These are phyloP conservation scores for Trichosporon faecale DNA, from an alignment of 1,284 basidiomycete genomes.

Conservation along the genomic window DNA sequence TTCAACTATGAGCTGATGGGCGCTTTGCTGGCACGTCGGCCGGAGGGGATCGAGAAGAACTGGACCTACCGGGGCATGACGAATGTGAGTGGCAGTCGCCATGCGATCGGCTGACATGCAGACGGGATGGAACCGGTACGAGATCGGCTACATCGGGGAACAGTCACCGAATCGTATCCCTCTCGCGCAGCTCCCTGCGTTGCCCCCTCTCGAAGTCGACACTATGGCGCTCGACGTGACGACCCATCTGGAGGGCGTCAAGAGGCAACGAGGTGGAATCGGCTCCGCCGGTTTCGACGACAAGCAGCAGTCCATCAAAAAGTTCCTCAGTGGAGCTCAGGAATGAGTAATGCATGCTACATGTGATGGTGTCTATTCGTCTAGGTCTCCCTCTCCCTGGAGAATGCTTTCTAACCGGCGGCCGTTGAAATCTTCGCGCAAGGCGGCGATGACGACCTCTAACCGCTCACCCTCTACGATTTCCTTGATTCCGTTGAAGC, in stretches of 20 bases:
- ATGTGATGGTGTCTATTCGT: constrained; percentile 30
- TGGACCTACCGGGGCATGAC: constrained; percentile 53
- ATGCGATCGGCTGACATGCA: constrained; percentile 10
- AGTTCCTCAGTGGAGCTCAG: constrained; percentile 66
- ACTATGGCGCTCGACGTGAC: constrained; percentile 48
- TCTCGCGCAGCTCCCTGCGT: not conserved
- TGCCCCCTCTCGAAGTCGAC: constrained; percentile 36
- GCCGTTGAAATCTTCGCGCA: constrained; percentile 64
- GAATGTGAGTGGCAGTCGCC: constrained; percentile 39
- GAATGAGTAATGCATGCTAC: constrained; percentile 14
- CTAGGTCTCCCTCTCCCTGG: constrained; percentile 50
- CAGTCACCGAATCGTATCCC: not conserved
- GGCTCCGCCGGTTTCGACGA: constrained; percentile 69
- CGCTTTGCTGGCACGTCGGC: constrained; percentile 42
- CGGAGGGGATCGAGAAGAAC: constrained; percentile 39
- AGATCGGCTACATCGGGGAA: constrained; percentile 24
- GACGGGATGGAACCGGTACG: constrained; percentile 55
- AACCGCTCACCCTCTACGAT: constrained; percentile 77
- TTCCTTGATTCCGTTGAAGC: constrained; percentile 67
- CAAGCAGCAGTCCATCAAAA: constrained; percentile 68
- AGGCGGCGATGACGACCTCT: constrained; percentile 58
- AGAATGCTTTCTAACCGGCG: constrained; percentile 67
- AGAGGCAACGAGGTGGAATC: constrained; percentile 72
- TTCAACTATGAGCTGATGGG: constrained; percentile 52
- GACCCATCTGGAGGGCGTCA: constrained; percentile 52